Conservation (phyloP, 106 monocot genomes). For the Dendrobium nobile region DNA sequence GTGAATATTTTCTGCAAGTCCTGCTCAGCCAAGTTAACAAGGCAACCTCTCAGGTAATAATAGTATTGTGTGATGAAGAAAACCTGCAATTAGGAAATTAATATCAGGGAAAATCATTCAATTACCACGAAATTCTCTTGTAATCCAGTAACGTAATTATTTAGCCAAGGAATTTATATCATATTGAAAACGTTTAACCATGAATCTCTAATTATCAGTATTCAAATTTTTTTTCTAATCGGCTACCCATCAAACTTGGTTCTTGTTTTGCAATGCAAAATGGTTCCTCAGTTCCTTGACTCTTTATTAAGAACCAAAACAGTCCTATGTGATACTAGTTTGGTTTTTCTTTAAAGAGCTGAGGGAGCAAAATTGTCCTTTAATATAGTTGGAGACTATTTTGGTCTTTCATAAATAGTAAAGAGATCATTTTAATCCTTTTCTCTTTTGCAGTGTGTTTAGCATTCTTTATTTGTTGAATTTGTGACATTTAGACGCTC, state of each 20-base stretch:
- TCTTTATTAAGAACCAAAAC: too few species aligned
- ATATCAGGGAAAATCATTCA: neutral
- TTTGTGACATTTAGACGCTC: neutral
- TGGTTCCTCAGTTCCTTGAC: too few species aligned
- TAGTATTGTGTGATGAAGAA: neutral
- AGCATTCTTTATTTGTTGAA: neutral
- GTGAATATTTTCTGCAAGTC: slow-evolving; percentile 74
- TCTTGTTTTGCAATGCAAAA: neutral
- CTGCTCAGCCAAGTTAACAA: slow-evolving; percentile 72
- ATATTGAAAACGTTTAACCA: neutral
- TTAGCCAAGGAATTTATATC: neutral
- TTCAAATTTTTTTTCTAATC: neutral
- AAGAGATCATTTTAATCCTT: too few species aligned
- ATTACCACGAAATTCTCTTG: neutral
- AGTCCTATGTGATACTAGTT: too few species aligned
- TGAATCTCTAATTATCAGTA: neutral
- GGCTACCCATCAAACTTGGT: neutral
- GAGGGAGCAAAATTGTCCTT: too few species aligned
- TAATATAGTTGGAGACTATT: too few species aligned
- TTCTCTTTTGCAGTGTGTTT: neutral
- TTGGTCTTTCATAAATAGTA: too few species aligned
- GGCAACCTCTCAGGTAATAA: slow-evolving; percentile 58
- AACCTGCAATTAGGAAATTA: neutral
- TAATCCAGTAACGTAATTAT: neutral
- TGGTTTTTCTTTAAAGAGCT: too few species aligned